A percentile compares a stretch with the other conserved stretches of the same genome.
These are phyloP conservation scores for Dioscorea zingiberensis DNA, from an alignment of 106 monocot species.

Conservation along the genomic window DNA sequence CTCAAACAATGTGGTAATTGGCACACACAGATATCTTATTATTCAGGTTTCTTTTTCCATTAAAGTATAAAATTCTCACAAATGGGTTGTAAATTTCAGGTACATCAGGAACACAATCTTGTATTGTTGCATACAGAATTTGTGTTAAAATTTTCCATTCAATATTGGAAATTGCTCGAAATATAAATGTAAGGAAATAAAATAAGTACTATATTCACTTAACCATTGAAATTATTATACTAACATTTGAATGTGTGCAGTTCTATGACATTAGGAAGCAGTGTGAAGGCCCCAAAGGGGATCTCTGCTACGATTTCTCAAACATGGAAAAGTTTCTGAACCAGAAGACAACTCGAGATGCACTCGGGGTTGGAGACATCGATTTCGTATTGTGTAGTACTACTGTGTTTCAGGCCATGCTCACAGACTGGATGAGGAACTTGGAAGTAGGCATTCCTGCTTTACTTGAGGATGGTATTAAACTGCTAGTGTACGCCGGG, in stretches of 20 bases:
- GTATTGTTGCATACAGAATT: slow-evolving; percentile 57
- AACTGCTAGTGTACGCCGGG: slow-evolving; percentile 84
- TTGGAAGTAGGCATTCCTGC: slow-evolving; percentile 85
- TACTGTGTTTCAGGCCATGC: slow-evolving; percentile 74
- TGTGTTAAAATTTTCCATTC: slow-evolving; percentile 76
- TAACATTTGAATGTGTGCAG: slow-evolving; percentile 22
- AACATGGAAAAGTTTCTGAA: slow-evolving; percentile 94
- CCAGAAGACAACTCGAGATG: slow-evolving; percentile 40
- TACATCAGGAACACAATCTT: slow-evolving; percentile 62
- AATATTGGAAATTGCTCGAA: slow-evolving; percentile 52
- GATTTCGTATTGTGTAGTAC: slow-evolving; percentile 90
- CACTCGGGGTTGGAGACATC: slow-evolving; percentile 84
- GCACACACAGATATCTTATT: no score
- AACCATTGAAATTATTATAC: background rate
- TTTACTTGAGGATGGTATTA: slow-evolving; percentile 77
- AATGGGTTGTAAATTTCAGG: slow-evolving; percentile 28
- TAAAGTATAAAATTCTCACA: background rate
- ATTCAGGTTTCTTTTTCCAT: background rate
- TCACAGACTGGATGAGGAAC: slow-evolving; percentile 96
- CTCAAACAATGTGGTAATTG: slow-evolving; percentile 70
- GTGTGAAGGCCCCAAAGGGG: slow-evolving; percentile 73
- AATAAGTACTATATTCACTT: background rate
- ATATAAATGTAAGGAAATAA: slow-evolving; percentile 52
- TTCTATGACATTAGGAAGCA: slow-evolving; percentile 84
- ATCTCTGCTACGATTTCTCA: slow-evolving; percentile 94